phyloP scores from a whole-genome alignment of 192 early-diverging fungal genomes.

The Coemansia sp. region DNA sequence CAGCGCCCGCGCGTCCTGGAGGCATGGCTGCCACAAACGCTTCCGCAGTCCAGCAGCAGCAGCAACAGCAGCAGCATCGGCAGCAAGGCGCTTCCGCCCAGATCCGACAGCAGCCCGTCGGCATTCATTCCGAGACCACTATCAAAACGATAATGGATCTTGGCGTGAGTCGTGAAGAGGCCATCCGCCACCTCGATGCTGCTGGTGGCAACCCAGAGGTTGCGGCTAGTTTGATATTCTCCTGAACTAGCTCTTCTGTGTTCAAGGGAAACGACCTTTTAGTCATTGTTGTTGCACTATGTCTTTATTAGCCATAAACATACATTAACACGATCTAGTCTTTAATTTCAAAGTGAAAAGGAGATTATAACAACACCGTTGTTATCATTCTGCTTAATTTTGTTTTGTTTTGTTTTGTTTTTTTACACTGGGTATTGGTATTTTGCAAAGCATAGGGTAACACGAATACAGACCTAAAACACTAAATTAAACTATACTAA shows the following conservation, averaged over 20 bases:
- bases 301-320: not conserved
- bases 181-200: conserved; percentile 74
- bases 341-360: too few relatives aligned
- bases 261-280: not conserved
- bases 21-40: conserved; percentile 8
- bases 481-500: too few relatives aligned
- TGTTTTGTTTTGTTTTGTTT: too few relatives aligned
- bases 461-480: too few relatives aligned
- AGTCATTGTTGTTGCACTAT: not conserved
- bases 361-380: too few relatives aligned
- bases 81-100: conserved; percentile 25
- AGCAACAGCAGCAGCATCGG: conserved; percentile 22
- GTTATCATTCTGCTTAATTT: too few relatives aligned
- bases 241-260: conserved; percentile 6
- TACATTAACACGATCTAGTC: not conserved
- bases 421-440: too few relatives aligned
- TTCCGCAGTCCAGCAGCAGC: conserved; percentile 22
- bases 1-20: not conserved
- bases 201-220: conserved; percentile 83
- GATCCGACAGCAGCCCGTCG: not conserved
- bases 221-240: conserved; percentile 85
- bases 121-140: conserved; percentile 54
- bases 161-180: conserved; percentile 77
- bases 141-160: conserved; percentile 75
- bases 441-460: too few relatives aligned